phyloP scores from a whole-genome alignment of 768 basidiomycete genomes.

The Hygrocybe punicea region DNA sequence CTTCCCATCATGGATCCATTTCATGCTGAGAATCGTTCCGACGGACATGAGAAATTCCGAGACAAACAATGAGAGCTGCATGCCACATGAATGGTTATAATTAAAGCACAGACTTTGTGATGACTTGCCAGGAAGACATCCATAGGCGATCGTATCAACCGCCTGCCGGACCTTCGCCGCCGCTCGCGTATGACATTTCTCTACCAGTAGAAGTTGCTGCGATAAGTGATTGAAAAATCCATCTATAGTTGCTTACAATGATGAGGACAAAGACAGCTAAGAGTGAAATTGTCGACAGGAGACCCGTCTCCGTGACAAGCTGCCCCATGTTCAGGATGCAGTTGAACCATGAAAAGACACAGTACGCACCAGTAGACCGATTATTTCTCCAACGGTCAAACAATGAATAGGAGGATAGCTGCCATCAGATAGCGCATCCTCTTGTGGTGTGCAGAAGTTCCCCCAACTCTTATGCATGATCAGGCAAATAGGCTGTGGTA shows the following conservation, averaged over 20 bases:
- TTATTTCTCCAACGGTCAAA: background rate
- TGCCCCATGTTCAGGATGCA: too few relatives aligned
- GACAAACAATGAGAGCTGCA: background rate
- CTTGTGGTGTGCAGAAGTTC: background rate
- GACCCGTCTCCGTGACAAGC: too few relatives aligned
- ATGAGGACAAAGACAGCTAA: background rate
- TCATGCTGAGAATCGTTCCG: background rate
- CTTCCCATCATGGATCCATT: too few relatives aligned
- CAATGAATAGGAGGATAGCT: slow-evolving; percentile 1
- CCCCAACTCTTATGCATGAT: slow-evolving; percentile 1
- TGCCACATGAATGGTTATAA: background rate
- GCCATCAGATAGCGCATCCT: background rate
- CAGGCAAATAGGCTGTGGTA: background rate
- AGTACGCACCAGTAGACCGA: background rate
- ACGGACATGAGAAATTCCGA: background rate
- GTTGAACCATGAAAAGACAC: background rate
- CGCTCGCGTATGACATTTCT: background rate
- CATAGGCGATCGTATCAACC: background rate
- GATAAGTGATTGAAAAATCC: too few relatives aligned
- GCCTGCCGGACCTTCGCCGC: background rate
- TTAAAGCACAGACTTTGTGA: background rate
- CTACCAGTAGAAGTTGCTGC: background rate
- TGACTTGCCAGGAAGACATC: background rate
- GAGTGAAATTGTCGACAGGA: too few relatives aligned
- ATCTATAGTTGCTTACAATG: background rate